Evolutionary conservation across 2,329 filamentous ascomycete genomes (phyloP), one percentile per base, ranked within the genome.

Genomic region (Emericellopsis atlantica): DNA sequence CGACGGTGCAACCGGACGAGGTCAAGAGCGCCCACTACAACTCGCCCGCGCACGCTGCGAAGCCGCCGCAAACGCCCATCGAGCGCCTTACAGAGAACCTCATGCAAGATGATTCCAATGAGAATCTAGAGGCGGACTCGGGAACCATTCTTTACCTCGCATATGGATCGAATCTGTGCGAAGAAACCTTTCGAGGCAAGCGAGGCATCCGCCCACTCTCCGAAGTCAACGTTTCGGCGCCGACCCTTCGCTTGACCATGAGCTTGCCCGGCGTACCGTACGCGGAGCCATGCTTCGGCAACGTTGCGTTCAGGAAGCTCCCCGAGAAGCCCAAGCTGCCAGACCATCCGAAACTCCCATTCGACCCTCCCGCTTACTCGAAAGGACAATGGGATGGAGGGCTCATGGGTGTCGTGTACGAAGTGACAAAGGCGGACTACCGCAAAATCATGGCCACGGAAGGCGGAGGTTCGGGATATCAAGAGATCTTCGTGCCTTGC

Each of bases 371-470:
- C 23, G 29, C 12, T 12, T 36, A 36, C 24, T 16, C 37, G 21
- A 18, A 39, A 15, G 34, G 36, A 34, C 26, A 50, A 26, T 94
- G 87, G 88, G 66, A 78, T 47, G 89, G 88, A 53, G 85, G 86
- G 5, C 72, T 98, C 2, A 76, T 95, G 33, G 92, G 92, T 21
- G 87, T 95, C 14, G 92, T 96, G 4, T 98, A 98, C 64, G 89
- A 96, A 64, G 86, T 96, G 24, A 95, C 88, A 1, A 65, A 72
- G 15, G 60, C 72, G 35, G 92, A 98, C 63, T 98, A 85, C 56
- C 73, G 79, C 6, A 83, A 76, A 44, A 95, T 98, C 50, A 81
- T 96, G 45, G 81, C 81, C 5, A 95, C 89, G 5, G 92, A 98
- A 58, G 90, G 90, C 40, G 89, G 85, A 26, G 89, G 89, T 15